These are phyloP conservation scores for Oryza australiensis DNA, from an alignment of 176 grass and related monocot species.

Conservation along the genomic window DNA sequence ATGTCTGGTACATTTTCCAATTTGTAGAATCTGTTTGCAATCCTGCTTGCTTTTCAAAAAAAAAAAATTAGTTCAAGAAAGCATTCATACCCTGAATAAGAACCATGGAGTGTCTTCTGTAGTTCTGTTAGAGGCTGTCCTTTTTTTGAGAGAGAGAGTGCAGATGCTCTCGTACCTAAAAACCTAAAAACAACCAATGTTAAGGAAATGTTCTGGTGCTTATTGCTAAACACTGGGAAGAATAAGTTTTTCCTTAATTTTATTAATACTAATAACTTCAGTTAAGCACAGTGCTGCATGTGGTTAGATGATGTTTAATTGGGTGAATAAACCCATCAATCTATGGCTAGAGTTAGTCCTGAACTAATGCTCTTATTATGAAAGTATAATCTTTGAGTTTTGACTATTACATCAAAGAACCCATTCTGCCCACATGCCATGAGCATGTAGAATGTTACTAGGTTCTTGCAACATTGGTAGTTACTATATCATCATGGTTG, in stretches of 20 bases:
- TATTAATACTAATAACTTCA: not conserved
- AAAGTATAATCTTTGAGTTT: not conserved
- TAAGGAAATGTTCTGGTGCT: not conserved
- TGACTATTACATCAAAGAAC: not conserved
- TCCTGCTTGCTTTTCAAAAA: not conserved
- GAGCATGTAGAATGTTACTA: conserved; percentile 9
- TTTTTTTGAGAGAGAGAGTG: not conserved
- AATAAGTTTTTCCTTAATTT: not conserved
- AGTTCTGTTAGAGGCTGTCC: not conserved
- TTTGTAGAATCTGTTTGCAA: not conserved
- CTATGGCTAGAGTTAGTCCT: not conserved
- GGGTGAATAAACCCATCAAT: not conserved
- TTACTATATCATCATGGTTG: not conserved
- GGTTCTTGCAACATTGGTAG: not conserved
- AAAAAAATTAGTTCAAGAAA: not conserved
- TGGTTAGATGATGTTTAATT: not conserved
- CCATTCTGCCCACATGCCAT: not conserved
- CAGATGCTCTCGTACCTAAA: not conserved
- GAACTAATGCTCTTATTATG: not conserved
- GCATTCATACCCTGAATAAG: not conserved
- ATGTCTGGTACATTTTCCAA: not conserved
- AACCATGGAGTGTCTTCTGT: not conserved
- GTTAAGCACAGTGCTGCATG: conserved; percentile 1
- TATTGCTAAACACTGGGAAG: not conserved
- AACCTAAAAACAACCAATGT: not conserved